Evolutionary conservation across 352 stramenopile genomes (phyloP).

Genomic region (Phytophthora pini): DNA sequence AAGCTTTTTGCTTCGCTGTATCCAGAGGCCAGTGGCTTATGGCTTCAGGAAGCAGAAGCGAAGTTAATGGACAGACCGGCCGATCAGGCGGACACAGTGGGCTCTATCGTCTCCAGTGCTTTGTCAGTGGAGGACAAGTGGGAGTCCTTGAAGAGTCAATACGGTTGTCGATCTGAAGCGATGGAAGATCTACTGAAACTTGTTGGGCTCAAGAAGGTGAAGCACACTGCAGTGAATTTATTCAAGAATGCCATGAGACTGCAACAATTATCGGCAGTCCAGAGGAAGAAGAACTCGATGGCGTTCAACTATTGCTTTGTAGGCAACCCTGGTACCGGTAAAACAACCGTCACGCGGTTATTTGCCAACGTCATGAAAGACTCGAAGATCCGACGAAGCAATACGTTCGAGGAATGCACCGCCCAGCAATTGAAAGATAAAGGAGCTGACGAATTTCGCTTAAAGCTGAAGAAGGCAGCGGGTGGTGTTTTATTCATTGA

Average conservation of each 20-base stretch:
- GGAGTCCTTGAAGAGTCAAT: conserved; percentile 59
- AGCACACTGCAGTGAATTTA: conserved; percentile 71
- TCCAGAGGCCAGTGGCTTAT: conserved; percentile 34
- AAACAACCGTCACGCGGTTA: conserved; percentile 82
- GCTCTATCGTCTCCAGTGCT: not conserved
- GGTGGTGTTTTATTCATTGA: too few relatives aligned
- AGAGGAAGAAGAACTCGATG: conserved; percentile 77
- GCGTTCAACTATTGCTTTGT: conserved; percentile 80
- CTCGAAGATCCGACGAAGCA: conserved; percentile 60
- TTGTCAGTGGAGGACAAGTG: conserved; percentile 58
- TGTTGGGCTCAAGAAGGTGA: conserved; percentile 83
- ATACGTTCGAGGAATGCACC: conserved; percentile 45
- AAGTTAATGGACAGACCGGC: too few relatives aligned
- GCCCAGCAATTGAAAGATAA: conserved; percentile 83
- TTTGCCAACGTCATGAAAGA: conserved; percentile 84
- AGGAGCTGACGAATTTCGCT: conserved; percentile 67
- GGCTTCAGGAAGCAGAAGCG: conserved; percentile 45
- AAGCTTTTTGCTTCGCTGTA: too few relatives aligned
- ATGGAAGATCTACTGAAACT: conserved; percentile 89
- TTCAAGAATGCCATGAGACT: conserved; percentile 78
- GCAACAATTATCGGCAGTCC: conserved; percentile 50
- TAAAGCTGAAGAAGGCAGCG: too few relatives aligned
- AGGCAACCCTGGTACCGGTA: conserved; percentile 78
- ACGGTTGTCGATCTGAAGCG: conserved; percentile 56
- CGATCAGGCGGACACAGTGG: too few relatives aligned